Base-by-base conservation (phyloP, 1,284 basidiomycete genomes). In the Heimioporus punctisporus region DNA sequence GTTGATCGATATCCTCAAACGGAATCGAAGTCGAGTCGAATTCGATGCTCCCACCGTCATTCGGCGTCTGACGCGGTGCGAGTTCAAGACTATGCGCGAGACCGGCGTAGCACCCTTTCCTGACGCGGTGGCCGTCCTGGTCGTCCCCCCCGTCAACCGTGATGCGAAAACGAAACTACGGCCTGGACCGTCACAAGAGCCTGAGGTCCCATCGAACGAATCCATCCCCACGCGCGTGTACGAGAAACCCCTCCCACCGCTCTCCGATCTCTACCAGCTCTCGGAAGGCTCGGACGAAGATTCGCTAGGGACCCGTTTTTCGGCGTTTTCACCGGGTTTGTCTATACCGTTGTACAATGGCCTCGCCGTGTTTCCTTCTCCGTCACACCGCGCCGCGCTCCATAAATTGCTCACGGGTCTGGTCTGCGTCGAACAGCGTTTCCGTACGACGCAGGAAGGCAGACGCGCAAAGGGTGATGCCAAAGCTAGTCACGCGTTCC, bases 121-220 rank as follows among this genome's bases (percentile, higher is more conserved):
- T 24, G 75, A 80, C 56, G 87, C 84, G 1, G 68, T 83, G 2
- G 88, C 87, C 17, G 68, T 91, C 27, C 66, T 92, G 25, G 76
- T 90, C n/a, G 78, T 86, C 7, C 88, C 89, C n/a, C 86, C 87
- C 3, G 71, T 83, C 31, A 87, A 88, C 58, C 80, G 74, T 48
- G 74, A 88, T 62, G 76, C 77, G 24, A 57, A 58, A 27, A 83
- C 81, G 6, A 78, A 76, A 52, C 50, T 69, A 52, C 72, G 78
- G n/a, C 79, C 82, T 14, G 55, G 64, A 6, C 84, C 85, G 3
- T 65, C 64, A 25, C 57, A 40, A 59, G 68, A 48, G 52, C 71
- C 51, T 57, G 66, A 52, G 56, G 71, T 68, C 7, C 53, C 58
- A 39, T 48, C 61, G 15, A 51, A 51, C 15, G 64, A 68, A 19